Evolutionary conservation across 306 rosid species (phyloP), one percentile per base, ranked within the genome.

Genomic region (Rosa chinensis): DNA sequence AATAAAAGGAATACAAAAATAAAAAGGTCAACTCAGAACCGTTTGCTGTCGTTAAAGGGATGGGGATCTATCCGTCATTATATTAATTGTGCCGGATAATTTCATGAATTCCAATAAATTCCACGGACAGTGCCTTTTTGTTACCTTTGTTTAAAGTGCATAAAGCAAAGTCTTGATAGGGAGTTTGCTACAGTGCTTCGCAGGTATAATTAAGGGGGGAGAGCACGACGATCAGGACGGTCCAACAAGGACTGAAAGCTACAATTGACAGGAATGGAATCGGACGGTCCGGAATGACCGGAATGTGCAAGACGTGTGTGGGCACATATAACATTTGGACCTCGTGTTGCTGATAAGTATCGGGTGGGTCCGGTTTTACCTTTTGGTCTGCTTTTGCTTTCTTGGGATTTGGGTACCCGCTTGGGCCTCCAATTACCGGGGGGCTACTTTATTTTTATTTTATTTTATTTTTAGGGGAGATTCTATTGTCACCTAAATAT

Each of bases 1-100:
- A 43, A n/a, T n/a, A n/a, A 7, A 8, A 43, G 47, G 8, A 14
- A 10, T 1, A 11, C 16, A 63, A 9, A 66, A 28, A 5, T 3
- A 61, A 48, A 21, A 50, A 1, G 75, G 78, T 85, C 84, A 80
- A 74, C 81, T 80, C 81, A 78, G 64, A 40, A 81, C 73, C 74
- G 11, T 58, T 66, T 6, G 55, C 58, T 76, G 72, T 75, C 56
- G 77, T 32, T 48, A 50, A 5, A 39, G 9, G 77, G 50, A 48
- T 49, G n/a, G 82, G 88, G 87, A 83, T 43, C 50, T n/a, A 17
- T 1, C 40, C 32, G 89, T 83, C 84, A 85, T 73, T 76, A 42
- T 55, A 1, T 0, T 8, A 12, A 16, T 53, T 47, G 21, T 20
- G 12, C 8, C 1, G 49, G 77, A 49, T 17, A 74, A 18, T 66